Base-by-base conservation (phyloP, 257 asterid species). In the Gentiana dahurica region DNA sequence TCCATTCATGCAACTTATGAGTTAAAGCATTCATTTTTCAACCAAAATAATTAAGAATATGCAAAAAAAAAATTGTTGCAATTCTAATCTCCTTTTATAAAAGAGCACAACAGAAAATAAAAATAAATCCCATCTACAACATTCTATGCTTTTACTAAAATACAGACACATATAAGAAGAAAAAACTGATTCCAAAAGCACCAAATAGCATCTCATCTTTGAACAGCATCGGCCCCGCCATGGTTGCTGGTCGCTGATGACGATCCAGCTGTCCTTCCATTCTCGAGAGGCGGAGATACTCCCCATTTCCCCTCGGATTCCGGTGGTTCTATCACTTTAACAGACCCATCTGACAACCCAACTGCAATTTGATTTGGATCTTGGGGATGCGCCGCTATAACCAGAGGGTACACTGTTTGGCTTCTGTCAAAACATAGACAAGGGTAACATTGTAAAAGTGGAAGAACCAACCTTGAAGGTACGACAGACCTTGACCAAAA, bases 221-320 rank as follows among this genome's bases (percentile, higher is more conserved):
- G 95, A 68, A 61, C 80, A 59, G 81, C 90, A 44, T 89, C 97
- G 2, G 84, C 67, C n/a, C 78, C 85, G 45, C 79, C 83, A 61
- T 81, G 97, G 71, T 78, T 85, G 74, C 73, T 75, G 32, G 89
- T 66, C 13, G 89, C 65, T 6, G 73, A 56, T 13, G 97, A 89
- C 1, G 92, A 73, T 0, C 95, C 81, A 57, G 87, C 95, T 15
- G 76, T 52, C 68, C 91, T 77, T 8, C 94, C 85, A 34, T 79
- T 77, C 24, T 84, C 94, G 4, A 75, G 73, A 1, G 95, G 96
- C 34, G 91, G 95, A 58, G 82, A 71, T 51, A 59, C 67, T 53
- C 98, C 95, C 96, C 98, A 87, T 77, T 70, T 87, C 36, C 86
- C 69, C 39, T 87, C 96, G 0, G 87, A 77, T 66, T 90, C 98